Evolutionary conservation across 2,329 filamentous ascomycete species (phyloP).

Genomic region (Sphaerostilbella broomeana): DNA sequence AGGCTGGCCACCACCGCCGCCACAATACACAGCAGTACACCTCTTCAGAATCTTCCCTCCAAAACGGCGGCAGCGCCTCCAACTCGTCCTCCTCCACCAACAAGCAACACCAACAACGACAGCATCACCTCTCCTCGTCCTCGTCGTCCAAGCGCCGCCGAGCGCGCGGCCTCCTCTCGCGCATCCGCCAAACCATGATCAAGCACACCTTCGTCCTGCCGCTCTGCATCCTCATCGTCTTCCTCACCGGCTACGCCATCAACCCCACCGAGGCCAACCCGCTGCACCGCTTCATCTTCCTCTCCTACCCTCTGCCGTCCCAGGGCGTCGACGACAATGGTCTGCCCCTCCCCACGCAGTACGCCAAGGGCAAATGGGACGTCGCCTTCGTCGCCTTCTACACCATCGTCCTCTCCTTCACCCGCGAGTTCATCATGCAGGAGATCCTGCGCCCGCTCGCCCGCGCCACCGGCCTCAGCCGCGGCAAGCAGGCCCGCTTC

Average conservation of each 20-base stretch:
- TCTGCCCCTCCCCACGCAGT: constrained; percentile 54
- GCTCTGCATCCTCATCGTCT: constrained; percentile 56
- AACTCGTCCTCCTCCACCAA: too few species aligned
- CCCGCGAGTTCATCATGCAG: constrained; percentile 94
- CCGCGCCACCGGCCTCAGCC: constrained; percentile 60
- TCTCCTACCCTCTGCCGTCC: constrained; percentile 77
- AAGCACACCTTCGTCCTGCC: constrained; percentile 61
- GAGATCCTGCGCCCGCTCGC: constrained; percentile 74
- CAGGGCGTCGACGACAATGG: too few species aligned
- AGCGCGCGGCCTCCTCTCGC: constrained; percentile 41
- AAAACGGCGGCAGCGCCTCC: neutral
- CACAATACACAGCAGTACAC: constrained; percentile 7
- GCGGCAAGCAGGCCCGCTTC: constrained; percentile 79
- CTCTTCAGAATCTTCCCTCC: constrained; percentile 3
- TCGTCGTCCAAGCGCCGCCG: constrained; percentile 48
- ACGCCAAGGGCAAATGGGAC: constrained; percentile 84
- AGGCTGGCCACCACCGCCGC: neutral
- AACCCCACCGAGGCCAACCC: constrained; percentile 75
- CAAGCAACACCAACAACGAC: too few species aligned
- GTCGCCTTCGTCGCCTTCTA: constrained; percentile 86
- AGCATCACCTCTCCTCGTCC: constrained; percentile 28
- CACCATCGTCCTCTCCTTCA: constrained; percentile 82
- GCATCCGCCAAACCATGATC: constrained; percentile 47
- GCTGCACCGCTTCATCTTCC: constrained; percentile 74
- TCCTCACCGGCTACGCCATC: constrained; percentile 63